Base-by-base conservation (phyloP, 768 basidiomycete genomes). In the Neoboletus magnificus region DNA sequence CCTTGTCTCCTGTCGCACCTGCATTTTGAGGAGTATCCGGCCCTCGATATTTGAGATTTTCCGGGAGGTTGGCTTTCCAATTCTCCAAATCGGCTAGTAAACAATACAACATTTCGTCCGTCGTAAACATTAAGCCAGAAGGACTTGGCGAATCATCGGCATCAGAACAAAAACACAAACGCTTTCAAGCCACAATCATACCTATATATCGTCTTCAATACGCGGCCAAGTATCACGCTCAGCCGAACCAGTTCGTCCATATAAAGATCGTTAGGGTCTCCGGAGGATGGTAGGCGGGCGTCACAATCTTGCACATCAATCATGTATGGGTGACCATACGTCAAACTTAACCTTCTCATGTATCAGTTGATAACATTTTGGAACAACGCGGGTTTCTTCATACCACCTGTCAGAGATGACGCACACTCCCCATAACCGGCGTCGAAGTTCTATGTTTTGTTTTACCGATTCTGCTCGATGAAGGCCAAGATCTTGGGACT, bases 221-320 rank as follows among this genome's bases (percentile, higher is more conserved):
- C 89, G 13, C 91, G 82, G 11, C 97, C 97, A 35, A 98, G 82
- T 52, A 98, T 79, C 61, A 98, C 86, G 59, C 91, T 93, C 51
- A 99, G 75, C 53, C 94, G 88, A 52, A 96, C 87, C 57, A 98
- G 85, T 70, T 97, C 93, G 66, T 91, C 86, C 78, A 93, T 83
- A 73, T 94, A 94, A 56, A 89, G 71, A 67, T 88, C 84, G 54
- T 81, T 79, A 15, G 82, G 79, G 64, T 93, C 87, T 42, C 91
- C 93, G 2, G 91, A 91, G 10, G 92, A 92, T 1, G 95, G 95
- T 33, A 97, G 77, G 51, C 94, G 86, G 5, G 91, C 89, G 71
- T 99, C 96, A 71, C 97, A 99, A 71, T 99, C 97, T 61, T 89
- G 85, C 2, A 98, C 84, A 70, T 98, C 95, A 58, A 99, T 96